These are phyloP conservation scores for Akanthomyces uredinophilus DNA, from an alignment of 2,329 filamentous ascomycete genomes.

Conservation along the genomic window DNA sequence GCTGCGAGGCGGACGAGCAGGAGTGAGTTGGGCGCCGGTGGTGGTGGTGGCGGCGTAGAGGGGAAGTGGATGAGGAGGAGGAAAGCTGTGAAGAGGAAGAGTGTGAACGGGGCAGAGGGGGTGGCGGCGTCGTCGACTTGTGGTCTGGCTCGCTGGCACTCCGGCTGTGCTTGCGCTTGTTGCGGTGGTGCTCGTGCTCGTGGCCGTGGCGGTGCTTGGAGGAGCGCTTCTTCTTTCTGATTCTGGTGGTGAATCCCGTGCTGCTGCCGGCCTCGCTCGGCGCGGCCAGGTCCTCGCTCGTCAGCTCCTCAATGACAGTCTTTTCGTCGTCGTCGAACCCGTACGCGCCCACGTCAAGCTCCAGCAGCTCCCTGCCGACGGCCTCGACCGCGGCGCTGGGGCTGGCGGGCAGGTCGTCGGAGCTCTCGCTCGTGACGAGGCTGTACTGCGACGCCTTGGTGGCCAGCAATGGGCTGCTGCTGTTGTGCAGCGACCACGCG, in stretches of 20 bases:
- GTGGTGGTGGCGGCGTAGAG: slow-evolving; percentile 4
- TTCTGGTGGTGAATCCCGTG: slow-evolving; percentile 40
- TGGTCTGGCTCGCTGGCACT: slow-evolving; percentile 22
- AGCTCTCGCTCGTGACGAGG: slow-evolving; percentile 29
- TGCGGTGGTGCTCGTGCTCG: slow-evolving; percentile 21
- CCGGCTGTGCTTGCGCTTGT: slow-evolving; percentile 25
- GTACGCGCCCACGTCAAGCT: slow-evolving; percentile 35
- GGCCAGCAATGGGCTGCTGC: slow-evolving; percentile 21
- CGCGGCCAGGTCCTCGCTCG: slow-evolving; percentile 29
- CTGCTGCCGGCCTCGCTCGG: slow-evolving; percentile 22
- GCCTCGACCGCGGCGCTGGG: slow-evolving; percentile 51
- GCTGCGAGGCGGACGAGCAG: slow-evolving; percentile 18
- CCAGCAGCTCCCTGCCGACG: slow-evolving; percentile 44
- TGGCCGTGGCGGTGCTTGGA: slow-evolving; percentile 31
- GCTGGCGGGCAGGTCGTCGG: slow-evolving; percentile 35
- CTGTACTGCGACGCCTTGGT: slow-evolving; percentile 21
- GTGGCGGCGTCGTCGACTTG: slow-evolving; percentile 15
- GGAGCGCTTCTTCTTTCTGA: slow-evolving; percentile 41
- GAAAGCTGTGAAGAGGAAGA: slow-evolving; percentile 17
- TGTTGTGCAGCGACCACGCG: slow-evolving; percentile 27
- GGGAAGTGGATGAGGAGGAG: slow-evolving; percentile 15
- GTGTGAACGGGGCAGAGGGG: slow-evolving; percentile 11
- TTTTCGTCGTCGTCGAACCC: slow-evolving; percentile 32
- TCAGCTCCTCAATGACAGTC: slow-evolving; percentile 26
- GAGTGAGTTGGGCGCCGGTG: slow-evolving; percentile 1